These are phyloP conservation scores for Wallacemonas sp. DNA, from an alignment of 208 protist species.

Conservation along the genomic window DNA sequence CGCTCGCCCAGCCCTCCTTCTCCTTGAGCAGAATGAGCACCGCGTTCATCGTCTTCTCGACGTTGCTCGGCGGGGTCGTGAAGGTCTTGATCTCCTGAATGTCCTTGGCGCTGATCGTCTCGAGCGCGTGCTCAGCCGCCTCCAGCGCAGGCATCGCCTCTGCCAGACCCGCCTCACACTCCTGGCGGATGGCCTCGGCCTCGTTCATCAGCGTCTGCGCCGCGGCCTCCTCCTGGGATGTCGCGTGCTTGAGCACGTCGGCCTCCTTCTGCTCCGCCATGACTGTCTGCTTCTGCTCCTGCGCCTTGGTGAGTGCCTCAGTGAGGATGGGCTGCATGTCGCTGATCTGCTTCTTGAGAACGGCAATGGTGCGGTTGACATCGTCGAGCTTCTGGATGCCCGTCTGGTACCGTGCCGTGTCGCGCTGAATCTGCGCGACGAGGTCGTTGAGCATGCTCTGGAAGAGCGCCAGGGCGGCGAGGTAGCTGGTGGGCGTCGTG, in stretches of 20 bases:
- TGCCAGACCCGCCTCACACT: slow-evolving; percentile 94
- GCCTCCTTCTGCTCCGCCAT: slow-evolving; percentile 87
- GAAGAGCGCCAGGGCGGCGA: slow-evolving; percentile 93
- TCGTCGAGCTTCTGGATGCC: slow-evolving; percentile 93
- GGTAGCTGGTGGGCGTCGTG: slow-evolving; percentile 96
- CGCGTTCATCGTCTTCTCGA: slow-evolving; percentile 93
- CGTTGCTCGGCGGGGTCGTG: slow-evolving; percentile 85
- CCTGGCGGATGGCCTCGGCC: slow-evolving; percentile 81
- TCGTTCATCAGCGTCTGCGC: slow-evolving; percentile 82
- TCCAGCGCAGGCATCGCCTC: slow-evolving; percentile 94
- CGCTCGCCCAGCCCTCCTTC: slow-evolving; percentile 92
- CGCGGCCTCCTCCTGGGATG: slow-evolving; percentile 81
- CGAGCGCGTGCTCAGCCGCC: slow-evolving; percentile 88
- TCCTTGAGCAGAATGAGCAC: slow-evolving; percentile 92
- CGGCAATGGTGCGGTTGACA: slow-evolving; percentile 92
- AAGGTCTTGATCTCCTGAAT: slow-evolving; percentile 95
- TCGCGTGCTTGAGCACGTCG: slow-evolving; percentile 73
- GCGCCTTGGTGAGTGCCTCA: slow-evolving; percentile 87
- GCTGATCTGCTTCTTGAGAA: slow-evolving; percentile 94
- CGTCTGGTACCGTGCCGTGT: slow-evolving; percentile 73
- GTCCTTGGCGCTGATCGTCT: slow-evolving; percentile 92
- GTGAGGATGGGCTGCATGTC: slow-evolving; percentile 94
- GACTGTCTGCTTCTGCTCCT: slow-evolving; percentile 87
- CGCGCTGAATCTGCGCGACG: slow-evolving; percentile 39
- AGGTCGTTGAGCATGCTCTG: slow-evolving; percentile 80